phyloP scores from a whole-genome alignment of 2,329 filamentous ascomycete species.

The Chrysoporthe puriensis region DNA sequence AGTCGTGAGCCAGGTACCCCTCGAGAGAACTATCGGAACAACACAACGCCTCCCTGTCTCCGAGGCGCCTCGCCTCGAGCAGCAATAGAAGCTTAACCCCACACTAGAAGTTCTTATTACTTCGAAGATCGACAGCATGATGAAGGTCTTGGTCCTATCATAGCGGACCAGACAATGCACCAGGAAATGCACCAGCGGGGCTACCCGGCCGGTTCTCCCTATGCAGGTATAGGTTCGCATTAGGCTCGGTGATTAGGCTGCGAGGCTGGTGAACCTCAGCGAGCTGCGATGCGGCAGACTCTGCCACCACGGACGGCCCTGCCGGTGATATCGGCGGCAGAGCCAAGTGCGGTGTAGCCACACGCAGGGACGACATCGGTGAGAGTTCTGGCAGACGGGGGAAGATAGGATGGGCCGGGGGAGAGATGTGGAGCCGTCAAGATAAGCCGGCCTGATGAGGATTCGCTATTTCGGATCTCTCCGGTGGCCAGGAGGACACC shows the following conservation, averaged over 20 bases:
- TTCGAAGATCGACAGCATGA: slow-evolving; percentile 1
- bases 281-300: not conserved
- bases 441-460: not conserved
- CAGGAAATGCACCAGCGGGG: not conserved
- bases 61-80: not conserved
- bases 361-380: not conserved
- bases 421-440: not conserved
- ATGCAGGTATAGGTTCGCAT: slow-evolving; percentile 12
- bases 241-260: slow-evolving; percentile 7
- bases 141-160: not conserved
- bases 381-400: not conserved
- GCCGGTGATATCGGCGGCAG: slow-evolving; percentile 3
- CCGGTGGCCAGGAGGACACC: not conserved
- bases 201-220: not conserved
- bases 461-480: not conserved
- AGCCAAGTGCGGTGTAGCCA: not conserved
- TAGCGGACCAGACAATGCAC: not conserved
- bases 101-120: not conserved
- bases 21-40: not conserved
- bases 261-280: not conserved
- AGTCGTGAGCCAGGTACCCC: not conserved
- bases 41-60: not conserved
- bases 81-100: not conserved
- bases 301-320: not conserved
- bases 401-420: not conserved